Percentiles rank a stretch among this genome's conserved stretches.
Conservation (phyloP, 495 filamentous ascomycete genomes). For the Wilcoxina mikolae region DNA sequence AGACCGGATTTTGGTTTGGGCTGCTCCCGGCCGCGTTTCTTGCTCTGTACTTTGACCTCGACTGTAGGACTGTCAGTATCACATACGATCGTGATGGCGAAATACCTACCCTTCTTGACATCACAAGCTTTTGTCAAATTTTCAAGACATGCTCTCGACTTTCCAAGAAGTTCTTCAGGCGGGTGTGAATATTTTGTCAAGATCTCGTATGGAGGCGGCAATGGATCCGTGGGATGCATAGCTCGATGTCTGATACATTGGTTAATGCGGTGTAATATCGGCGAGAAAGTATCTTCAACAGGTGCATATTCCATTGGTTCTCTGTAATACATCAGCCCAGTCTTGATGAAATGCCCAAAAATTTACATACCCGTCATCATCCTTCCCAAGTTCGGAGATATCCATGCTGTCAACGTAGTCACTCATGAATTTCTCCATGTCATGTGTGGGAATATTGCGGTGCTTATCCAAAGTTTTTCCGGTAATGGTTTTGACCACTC, state of each 20-base stretch:
- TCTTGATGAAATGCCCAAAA: no score
- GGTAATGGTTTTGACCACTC: conserved; percentile 74
- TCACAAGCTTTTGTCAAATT: conserved; percentile 52
- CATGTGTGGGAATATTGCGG: conserved; percentile 65
- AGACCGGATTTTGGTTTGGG: conserved; percentile 83
- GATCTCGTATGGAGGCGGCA: conserved; percentile 51
- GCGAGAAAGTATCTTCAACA: conserved; percentile 77
- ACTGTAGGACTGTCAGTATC: conserved; percentile 30
- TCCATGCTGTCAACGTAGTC: conserved; percentile 93
- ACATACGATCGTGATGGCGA: not conserved
- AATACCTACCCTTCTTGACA: conserved; percentile 53
- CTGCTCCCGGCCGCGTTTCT: conserved; percentile 53
- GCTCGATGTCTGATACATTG: conserved; percentile 73
- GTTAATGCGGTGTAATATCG: conserved; percentile 77
- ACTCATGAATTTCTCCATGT: conserved; percentile 64
- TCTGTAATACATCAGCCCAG: conserved; percentile 35
- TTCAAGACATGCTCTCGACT: conserved; percentile 40
- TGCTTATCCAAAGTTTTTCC: conserved; percentile 74
- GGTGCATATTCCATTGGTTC: conserved; percentile 54
- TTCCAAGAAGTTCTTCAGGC: conserved; percentile 47
- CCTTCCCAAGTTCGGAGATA: conserved; percentile 56
- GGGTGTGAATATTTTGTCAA: conserved; percentile 62
- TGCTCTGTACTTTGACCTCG: conserved; percentile 49
- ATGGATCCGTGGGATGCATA: conserved; percentile 50
- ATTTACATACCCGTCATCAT: conserved; percentile 54